A percentile compares a stretch with the other conserved stretches of the same genome.
phyloP scores from a whole-genome alignment of 2,329 filamentous ascomycete species.

The Leptographium galeiforme region DNA sequence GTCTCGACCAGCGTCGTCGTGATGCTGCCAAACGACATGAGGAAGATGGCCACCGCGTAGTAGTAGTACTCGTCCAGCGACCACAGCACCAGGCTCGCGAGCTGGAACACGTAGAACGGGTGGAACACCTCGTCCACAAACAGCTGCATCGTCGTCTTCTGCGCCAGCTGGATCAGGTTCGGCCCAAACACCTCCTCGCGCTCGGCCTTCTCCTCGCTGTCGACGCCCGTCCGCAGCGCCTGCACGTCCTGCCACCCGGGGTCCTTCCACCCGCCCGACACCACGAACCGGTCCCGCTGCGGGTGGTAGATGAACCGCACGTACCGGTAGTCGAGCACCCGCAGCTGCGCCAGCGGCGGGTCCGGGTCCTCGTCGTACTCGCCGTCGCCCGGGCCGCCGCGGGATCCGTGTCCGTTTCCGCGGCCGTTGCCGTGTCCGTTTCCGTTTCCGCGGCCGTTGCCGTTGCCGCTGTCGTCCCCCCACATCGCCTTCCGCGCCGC shows the following conservation, averaged over 20 bases:
- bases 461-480: neutral
- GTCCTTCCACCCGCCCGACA: slow-evolving; percentile 88
- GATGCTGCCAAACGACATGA: slow-evolving; percentile 90
- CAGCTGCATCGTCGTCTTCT: slow-evolving; percentile 72
- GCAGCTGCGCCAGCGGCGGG: slow-evolving; percentile 61
- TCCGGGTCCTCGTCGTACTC: slow-evolving; percentile 44
- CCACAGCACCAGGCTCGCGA: slow-evolving; percentile 88
- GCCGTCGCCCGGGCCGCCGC: neutral
- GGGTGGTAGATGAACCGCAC: slow-evolving; percentile 89
- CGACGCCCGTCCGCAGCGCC: slow-evolving; percentile 63
- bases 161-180: slow-evolving; percentile 85
- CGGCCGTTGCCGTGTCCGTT: slow-evolving; percentile 19
- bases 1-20: slow-evolving; percentile 82
- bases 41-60: slow-evolving; percentile 87
- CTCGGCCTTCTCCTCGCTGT: slow-evolving; percentile 74
- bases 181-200: slow-evolving; percentile 78
- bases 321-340: slow-evolving; percentile 82
- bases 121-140: slow-evolving; percentile 91
- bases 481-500: neutral
- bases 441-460: neutral
- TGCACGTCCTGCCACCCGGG: slow-evolving; percentile 72
- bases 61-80: slow-evolving; percentile 96
- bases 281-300: slow-evolving; percentile 72
- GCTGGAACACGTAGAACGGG: slow-evolving; percentile 96
- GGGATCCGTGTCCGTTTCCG: neutral